Conservation (phyloP, 306 rosid genomes). For the Sphenostylis stenocarpa region DNA sequence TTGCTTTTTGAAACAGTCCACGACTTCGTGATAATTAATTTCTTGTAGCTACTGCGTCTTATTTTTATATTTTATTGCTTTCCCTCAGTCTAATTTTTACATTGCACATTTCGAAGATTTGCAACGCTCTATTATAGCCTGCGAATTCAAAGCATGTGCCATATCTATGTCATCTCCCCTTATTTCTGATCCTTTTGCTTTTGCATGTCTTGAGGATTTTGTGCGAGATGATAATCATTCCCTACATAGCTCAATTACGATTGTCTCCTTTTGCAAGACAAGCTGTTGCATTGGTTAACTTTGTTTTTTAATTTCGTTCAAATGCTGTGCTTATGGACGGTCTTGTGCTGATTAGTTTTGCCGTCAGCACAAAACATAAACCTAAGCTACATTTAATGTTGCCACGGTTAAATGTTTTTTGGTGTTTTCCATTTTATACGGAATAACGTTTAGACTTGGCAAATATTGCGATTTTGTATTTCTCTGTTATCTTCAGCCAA, state of each 20-base stretch:
- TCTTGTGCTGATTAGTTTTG: slow-evolving; percentile 50
- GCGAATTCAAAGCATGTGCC: slow-evolving; percentile 76
- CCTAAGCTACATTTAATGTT: slow-evolving; percentile 61
- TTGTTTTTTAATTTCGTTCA: background rate
- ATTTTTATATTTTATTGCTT: slow-evolving; percentile 8
- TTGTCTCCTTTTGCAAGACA: too few species aligned
- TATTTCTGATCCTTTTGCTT: slow-evolving; percentile 35
- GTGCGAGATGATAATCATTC: slow-evolving; percentile 48
- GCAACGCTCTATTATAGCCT: slow-evolving; percentile 35
- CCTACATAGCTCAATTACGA: background rate
- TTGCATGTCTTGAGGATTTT: slow-evolving; percentile 35
- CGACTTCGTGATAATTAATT: too few species aligned
- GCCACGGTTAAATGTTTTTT: slow-evolving; percentile 23
- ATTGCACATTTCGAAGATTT: slow-evolving; percentile 85
- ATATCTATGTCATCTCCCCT: slow-evolving; percentile 37
- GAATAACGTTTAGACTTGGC: slow-evolving; percentile 29
- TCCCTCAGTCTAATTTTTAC: background rate
- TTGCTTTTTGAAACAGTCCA: too few species aligned
- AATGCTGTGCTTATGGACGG: slow-evolving; percentile 73
- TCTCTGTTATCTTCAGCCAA: too few species aligned
- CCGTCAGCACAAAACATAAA: slow-evolving; percentile 56
- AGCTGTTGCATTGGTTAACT: background rate
- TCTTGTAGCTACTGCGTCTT: background rate
- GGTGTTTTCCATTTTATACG: background rate
- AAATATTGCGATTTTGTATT: background rate